Evolutionary conservation across 768 basidiomycete species (phyloP).

Genomic region (Rhodotorula diobovata): DNA sequence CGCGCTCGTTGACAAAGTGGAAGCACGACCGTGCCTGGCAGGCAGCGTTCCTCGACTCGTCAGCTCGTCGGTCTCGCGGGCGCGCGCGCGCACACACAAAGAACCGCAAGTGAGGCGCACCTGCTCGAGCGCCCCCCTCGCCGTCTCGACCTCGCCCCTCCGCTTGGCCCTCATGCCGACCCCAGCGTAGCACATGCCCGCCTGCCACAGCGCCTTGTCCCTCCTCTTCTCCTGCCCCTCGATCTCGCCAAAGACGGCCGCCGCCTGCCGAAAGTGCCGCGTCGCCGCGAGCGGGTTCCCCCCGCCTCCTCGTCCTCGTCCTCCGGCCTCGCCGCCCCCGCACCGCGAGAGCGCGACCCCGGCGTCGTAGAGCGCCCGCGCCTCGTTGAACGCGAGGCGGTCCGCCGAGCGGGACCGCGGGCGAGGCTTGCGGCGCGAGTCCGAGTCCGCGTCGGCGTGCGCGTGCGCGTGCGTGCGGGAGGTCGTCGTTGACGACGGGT

Average conservation of each 20-base stretch:
- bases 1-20: neutral
- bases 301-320: too few species aligned
- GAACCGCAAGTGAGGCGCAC: neutral
- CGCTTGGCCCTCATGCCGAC: slow-evolving; percentile 4
- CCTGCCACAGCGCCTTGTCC: slow-evolving; percentile 21
- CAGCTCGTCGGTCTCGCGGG: too few species aligned
- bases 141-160: neutral
- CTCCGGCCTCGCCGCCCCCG: too few species aligned
- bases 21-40: slow-evolving; percentile 12
- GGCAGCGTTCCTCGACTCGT: too few species aligned
- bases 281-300: slow-evolving; percentile 4
- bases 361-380: slow-evolving; percentile 11
- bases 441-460: too few species aligned
- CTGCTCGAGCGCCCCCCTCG: slow-evolving; percentile 14
- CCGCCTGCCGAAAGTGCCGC: slow-evolving; percentile 24
- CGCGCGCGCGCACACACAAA: too few species aligned
- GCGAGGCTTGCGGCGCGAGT: too few species aligned
- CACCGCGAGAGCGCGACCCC: neutral
- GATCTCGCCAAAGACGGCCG: neutral
- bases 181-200: slow-evolving; percentile 3
- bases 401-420: neutral
- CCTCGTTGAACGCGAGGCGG: slow-evolving; percentile 14
- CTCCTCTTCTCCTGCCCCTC: neutral
- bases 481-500: too few species aligned
- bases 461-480: too few species aligned